These are phyloP conservation scores for Vitis amurensis DNA, from an alignment of 164 flowering plant genomes.

Conservation along the genomic window DNA sequence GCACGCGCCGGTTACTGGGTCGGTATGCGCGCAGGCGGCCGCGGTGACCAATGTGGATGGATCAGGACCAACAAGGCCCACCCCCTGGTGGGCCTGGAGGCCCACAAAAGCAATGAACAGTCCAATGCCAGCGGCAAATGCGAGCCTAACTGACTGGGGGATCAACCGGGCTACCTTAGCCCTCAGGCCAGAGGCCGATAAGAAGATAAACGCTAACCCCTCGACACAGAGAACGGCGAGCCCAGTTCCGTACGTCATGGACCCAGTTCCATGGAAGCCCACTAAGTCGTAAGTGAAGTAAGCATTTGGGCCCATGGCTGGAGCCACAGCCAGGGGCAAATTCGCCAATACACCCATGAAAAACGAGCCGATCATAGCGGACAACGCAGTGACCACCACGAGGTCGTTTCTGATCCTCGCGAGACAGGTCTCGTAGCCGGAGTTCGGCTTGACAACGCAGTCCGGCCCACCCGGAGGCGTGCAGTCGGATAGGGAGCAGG, in stretches of 20 bases:
- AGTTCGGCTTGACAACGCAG: conserved; percentile 47
- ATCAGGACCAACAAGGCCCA: conserved; percentile 80
- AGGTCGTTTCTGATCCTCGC: conserved; percentile 63
- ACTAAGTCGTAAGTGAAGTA: conserved; percentile 77
- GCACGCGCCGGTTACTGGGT: conserved; percentile 65
- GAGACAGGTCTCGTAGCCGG: conserved; percentile 62
- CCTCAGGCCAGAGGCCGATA: conserved; percentile 66
- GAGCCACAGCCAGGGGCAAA: conserved; percentile 74
- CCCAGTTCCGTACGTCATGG: conserved; percentile 64
- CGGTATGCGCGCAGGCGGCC: conserved; percentile 47
- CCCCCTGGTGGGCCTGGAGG: conserved; percentile 59
- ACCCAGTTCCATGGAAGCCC: conserved; percentile 81
- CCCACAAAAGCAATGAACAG: conserved; percentile 89
- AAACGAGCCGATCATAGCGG: conserved; percentile 67
- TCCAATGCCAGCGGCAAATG: conserved; percentile 78
- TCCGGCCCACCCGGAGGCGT: conserved; percentile 36
- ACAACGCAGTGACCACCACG: conserved; percentile 62
- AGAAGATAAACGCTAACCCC: conserved; percentile 53
- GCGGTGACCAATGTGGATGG: conserved; percentile 60
- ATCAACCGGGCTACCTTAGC: conserved; percentile 65
- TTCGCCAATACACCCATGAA: conserved; percentile 81
- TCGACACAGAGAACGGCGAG: conserved; percentile 64
- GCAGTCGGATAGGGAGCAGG: conserved; percentile 67
- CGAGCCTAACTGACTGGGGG: conserved; percentile 62
- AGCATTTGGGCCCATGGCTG: conserved; percentile 88